Evolutionary conservation across 257 asterid species (phyloP).

Genomic region (Solanum tarijense): DNA sequence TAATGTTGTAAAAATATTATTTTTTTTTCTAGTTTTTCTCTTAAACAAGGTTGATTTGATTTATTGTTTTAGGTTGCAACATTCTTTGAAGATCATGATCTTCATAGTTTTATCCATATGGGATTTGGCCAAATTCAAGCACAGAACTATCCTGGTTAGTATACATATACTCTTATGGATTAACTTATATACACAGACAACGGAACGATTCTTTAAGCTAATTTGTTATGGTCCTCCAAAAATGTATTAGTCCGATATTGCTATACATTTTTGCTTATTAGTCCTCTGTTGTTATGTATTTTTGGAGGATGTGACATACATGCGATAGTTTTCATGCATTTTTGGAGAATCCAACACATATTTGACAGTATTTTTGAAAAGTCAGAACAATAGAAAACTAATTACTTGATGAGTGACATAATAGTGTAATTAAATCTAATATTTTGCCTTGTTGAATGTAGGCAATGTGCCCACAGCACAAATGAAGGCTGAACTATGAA

Average conservation of each 20-base stretch:
- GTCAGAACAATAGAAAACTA: background rate
- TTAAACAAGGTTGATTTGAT: background rate
- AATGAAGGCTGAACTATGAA: slow-evolving; percentile 63
- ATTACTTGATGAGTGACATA: background rate
- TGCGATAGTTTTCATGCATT: background rate
- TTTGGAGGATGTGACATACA: background rate
- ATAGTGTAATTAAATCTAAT: background rate
- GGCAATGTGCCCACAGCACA: slow-evolving; percentile 30
- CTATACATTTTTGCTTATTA: background rate
- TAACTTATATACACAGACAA: background rate
- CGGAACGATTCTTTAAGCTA: no score
- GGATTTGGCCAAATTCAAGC: slow-evolving; percentile 56
- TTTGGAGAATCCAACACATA: background rate
- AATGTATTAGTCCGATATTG: background rate
- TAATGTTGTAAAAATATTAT: background rate
- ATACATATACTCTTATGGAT: background rate
- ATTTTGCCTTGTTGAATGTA: slow-evolving; percentile 11
- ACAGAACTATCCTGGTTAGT: slow-evolving; percentile 54
- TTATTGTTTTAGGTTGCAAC: slow-evolving; percentile 32
- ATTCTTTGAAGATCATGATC: slow-evolving; percentile 68
- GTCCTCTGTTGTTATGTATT: background rate
- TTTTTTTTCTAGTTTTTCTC: background rate
- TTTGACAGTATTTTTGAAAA: background rate
- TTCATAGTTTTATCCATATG: slow-evolving; percentile 75
- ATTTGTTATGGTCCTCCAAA: background rate